Base-by-base conservation (phyloP, 495 filamentous ascomycete genomes). In the Parathielavia hyrcaniae region DNA sequence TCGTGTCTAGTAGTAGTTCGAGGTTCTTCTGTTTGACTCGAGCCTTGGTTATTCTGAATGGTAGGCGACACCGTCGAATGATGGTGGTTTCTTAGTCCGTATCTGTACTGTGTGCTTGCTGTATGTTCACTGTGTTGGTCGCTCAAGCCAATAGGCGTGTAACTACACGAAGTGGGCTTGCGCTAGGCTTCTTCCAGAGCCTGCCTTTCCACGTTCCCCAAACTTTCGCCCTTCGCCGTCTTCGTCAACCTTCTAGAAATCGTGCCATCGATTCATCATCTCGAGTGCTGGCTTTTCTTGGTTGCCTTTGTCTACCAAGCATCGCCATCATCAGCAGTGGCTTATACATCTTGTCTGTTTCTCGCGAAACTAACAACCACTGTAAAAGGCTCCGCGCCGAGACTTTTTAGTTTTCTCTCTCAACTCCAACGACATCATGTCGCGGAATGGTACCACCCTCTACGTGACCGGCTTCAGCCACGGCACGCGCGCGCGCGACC, bases 381-480 rank as follows among this genome's bases (percentile, higher is more conserved):
- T 30, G 35, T 34, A 9, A 22, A 30, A 30, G 6, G 26, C 26
- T 30, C 6, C 26, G 26, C 26, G 26, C 26, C 26, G 26, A 30
- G 26, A 30, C 26, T 30, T 30, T 30, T 6, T 30, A n/a, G n/a
- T 6, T 30, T 30, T 30, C 26, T 30, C 2, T 30, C 26, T 30
- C 41, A 35, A 9, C 22, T 2, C 30, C 59, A 30, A 16, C 60
- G 53, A 48, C 41, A 78, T 62, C 65, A 97, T 96, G 91, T 96
- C 91, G 82, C 89, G 91, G 64, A 85, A 88, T 68, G 85, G 87
- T 54, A 96, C 91, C 43, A 98, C 93, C 34, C 90, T 98, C 56
- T 98, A 98, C 80, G 93, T 97, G 64, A 80, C 79, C 68, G 93
- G 93, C 80, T 99, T 99, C 76, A 93, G 92, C 79, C 92, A 96